These are phyloP conservation scores for Citrus inodora DNA, from an alignment of 345 rosid genomes.

Conservation along the genomic window DNA sequence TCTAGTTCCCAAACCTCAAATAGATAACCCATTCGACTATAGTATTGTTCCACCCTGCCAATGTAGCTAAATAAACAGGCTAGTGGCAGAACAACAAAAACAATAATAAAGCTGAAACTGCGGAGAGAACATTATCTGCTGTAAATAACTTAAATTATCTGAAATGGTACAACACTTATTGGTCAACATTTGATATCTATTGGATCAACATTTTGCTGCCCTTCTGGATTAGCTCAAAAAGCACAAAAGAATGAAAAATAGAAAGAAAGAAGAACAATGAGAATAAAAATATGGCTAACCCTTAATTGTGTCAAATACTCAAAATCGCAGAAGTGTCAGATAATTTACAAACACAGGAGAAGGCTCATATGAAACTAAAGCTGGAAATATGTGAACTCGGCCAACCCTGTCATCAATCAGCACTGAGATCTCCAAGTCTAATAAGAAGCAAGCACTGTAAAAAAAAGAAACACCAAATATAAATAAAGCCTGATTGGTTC, in stretches of 20 bases:
- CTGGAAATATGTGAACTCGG: neutral
- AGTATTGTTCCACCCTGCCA: neutral
- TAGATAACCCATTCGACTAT: neutral
- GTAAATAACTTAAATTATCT: slow-evolving; percentile 1
- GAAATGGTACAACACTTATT: slow-evolving; percentile 25
- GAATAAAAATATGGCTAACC: slow-evolving; percentile 11
- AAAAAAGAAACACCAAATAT: slow-evolving; percentile 7
- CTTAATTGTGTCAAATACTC: slow-evolving; percentile 8
- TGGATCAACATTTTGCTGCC: slow-evolving; percentile 10
- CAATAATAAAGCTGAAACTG: neutral
- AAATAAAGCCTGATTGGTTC: slow-evolving; percentile 1
- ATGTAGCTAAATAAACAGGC: neutral
- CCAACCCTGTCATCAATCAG: neutral
- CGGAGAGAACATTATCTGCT: neutral
- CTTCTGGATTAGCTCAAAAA: slow-evolving; percentile 3
- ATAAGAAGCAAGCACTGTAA: slow-evolving; percentile 10
- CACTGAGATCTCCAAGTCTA: slow-evolving; percentile 3
- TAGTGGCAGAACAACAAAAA: neutral
- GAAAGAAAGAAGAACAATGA: neutral
- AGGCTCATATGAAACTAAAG: neutral
- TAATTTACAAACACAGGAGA: slow-evolving; percentile 27
- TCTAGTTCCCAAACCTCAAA: neutral
- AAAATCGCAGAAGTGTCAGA: slow-evolving; percentile 17
- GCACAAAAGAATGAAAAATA: neutral
- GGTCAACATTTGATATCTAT: neutral